These are phyloP conservation scores for Pelargonium citronellum DNA, from an alignment of 441 rosid genomes.

Conservation along the genomic window DNA sequence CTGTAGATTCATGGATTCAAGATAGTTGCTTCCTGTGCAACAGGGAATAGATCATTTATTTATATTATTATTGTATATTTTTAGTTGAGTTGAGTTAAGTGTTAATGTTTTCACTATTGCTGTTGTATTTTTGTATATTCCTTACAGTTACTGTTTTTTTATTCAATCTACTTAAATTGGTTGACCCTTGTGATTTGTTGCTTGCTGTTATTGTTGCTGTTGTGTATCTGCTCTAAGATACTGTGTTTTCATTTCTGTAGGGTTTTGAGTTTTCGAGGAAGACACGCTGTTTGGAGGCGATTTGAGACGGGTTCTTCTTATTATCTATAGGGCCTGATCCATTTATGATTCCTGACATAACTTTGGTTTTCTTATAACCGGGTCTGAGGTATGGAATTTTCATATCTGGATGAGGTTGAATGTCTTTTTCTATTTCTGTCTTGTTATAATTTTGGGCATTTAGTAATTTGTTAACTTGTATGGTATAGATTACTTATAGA, in stretches of 20 bases:
- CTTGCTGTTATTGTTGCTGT: background rate
- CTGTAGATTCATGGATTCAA: too few species aligned
- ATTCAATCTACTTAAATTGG: background rate
- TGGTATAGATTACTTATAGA: background rate
- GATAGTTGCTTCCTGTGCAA: too few species aligned
- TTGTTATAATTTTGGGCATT: background rate
- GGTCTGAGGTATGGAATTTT: background rate
- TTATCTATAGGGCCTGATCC: background rate
- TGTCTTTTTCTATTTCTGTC: background rate
- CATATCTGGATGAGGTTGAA: background rate
- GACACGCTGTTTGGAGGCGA: constrained; percentile 8
- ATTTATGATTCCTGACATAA: background rate
- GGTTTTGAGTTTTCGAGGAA: background rate
- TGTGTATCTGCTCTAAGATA: background rate
- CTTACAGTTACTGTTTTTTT: background rate
- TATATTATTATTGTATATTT: background rate
- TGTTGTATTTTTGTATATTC: background rate
- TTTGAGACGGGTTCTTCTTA: background rate
- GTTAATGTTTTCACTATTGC: background rate
- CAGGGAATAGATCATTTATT: too few species aligned
- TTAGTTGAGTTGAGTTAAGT: background rate
- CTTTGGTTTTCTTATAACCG: background rate
- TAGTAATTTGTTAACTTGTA: background rate
- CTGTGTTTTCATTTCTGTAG: background rate
- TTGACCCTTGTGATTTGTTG: background rate